Evolutionary conservation across 768 basidiomycete genomes (phyloP), one percentile per base, ranked within the genome.

Genomic region (Butyriboletus loyo): DNA sequence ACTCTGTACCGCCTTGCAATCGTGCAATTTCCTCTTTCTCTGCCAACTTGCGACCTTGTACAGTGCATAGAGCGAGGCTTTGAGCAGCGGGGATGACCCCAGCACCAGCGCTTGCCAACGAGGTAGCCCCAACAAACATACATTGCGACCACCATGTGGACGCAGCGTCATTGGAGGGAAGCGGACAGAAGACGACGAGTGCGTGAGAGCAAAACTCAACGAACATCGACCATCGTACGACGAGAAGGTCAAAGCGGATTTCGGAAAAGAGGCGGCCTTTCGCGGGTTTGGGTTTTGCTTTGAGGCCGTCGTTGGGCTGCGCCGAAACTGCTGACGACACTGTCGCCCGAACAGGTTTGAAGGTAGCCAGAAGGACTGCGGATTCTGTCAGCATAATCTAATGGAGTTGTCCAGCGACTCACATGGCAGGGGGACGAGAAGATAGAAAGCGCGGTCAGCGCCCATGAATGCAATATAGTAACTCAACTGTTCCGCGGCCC

Each of bases 381-480:
- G 17, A 25, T 21, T 30, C 17, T 38, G 34, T 76, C 71, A 62
- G 57, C 22, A 52, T 7, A 30, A 75, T 58, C 27, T 70, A 46
- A 31, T 39, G 40, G n/a, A 25, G 21, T 7, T 25, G 13, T 37
- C 15, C 11, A 9, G 40, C 19, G 24, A 73, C 84, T 64, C 68
- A 87, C 87, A 73, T 6, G 89, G 88, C 38, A 90, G 75, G 59
- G 90, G 60, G 27, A 89, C 55, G 7, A 92, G 75, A 1, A 89
- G 73, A 60, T 88, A 78, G 49, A 83, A 62, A 1, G 87, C 87
- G 27, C 88, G 80, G 9, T 79, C 66, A 28, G 77, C 77, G 67
- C 87, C 88, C 52, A 86, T 72, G 21, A 81, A 77, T 0, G 87
- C 85, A 71, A 90, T 86, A 59, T 89, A 90, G 63, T 86, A 84